Percentiles rank a stretch among this genome's conserved stretches.
Conservation (phyloP, 345 rosid species). For the Murraya paniculata region DNA sequence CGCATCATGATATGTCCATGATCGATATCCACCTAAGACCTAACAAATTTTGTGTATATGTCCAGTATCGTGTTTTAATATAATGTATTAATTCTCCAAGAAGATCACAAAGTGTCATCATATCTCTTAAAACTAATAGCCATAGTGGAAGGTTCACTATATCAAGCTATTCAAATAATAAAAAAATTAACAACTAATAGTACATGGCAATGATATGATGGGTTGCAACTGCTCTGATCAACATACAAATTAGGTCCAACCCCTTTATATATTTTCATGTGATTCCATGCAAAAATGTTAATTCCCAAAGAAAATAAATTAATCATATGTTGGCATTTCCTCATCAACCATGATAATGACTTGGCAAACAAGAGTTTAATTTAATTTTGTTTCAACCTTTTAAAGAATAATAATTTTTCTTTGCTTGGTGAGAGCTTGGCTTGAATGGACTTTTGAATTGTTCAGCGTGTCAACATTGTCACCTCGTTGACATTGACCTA, state of each 20-base stretch:
- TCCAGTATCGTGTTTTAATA: background rate
- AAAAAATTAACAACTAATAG: background rate
- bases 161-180: background rate
- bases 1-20: background rate
- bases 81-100: background rate
- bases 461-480: constrained; percentile 4
- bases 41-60: background rate
- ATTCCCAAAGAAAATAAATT: background rate
- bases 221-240: constrained; percentile 10
- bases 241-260: background rate
- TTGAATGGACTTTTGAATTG: background rate
- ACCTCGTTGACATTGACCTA: constrained; percentile 12
- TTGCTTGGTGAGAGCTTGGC: background rate
- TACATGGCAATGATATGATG: background rate
- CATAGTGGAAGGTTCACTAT: constrained; percentile 19
- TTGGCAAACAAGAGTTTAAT: background rate
- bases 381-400: too few species aligned
- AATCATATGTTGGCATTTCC: background rate
- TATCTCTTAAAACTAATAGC: constrained; percentile 24
- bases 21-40: background rate
- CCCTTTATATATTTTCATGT: background rate
- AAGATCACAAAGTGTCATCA: constrained; percentile 22
- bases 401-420: too few species aligned
- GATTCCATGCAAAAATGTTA: background rate
- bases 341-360: background rate